Evolutionary conservation across 169 alveolate species (phyloP).

Genomic region (Eimeria praecox): DNA sequence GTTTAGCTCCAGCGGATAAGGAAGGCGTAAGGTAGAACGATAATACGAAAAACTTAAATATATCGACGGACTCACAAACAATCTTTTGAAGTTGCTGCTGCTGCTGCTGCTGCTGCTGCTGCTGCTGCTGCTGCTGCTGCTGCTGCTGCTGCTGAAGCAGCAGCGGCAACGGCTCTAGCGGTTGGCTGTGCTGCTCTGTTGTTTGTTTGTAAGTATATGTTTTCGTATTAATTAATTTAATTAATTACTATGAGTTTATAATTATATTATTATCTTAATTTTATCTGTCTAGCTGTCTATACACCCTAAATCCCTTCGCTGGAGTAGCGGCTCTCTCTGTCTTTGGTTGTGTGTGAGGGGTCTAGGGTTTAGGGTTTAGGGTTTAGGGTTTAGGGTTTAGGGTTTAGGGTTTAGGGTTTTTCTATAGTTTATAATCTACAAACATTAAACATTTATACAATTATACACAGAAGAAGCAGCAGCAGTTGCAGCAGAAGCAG

Average conservation of each 20-base stretch:
- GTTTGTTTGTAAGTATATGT: background rate
- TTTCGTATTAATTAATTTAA: background rate
- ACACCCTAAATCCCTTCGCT: background rate
- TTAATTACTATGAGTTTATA: background rate
- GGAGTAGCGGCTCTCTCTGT: background rate
- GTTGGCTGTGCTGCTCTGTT: background rate
- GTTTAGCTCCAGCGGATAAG: background rate
- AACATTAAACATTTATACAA: background rate
- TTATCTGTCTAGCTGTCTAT: constrained; percentile 3
- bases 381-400: background rate
- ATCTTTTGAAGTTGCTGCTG: background rate
- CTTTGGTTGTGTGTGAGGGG: background rate
- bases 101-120: background rate
- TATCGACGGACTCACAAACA: too few species aligned
- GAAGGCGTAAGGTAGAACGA: background rate
- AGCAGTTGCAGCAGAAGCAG: constrained; percentile 2
- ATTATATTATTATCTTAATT: background rate
- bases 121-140: constrained; percentile 14
- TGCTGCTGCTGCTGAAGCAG: constrained; percentile 37
- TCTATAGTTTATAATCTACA: background rate
- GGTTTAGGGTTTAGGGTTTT: constrained; percentile 42
- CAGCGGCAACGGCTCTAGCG: constrained; percentile 20
- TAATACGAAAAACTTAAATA: background rate
- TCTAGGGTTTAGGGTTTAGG: background rate
- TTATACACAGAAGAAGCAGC: background rate